Base-by-base conservation (phyloP, 805 yeast genomes). In the Saturnispora sekii region DNA sequence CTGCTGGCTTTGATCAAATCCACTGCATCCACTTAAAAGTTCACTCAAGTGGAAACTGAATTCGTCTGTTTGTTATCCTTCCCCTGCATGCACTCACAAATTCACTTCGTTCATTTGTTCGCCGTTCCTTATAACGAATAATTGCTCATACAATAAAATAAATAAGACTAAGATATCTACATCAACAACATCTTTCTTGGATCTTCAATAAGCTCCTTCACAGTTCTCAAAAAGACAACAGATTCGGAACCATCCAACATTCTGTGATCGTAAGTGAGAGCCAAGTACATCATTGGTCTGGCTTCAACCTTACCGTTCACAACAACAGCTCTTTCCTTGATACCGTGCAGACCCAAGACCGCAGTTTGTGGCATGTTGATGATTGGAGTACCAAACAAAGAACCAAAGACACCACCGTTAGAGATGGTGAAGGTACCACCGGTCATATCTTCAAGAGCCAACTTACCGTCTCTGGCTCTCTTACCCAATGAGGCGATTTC, bases 401-500 rank as follows among this genome's bases (percentile, higher is more conserved):
- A 93, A 53, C 98, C 98, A 61, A 93, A 93, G 47, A 93, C 96
- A 68, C 98, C 98, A 66, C 98, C 98, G 72, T 93, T 93, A 45
- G 97, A 93, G 60, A 93, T 93, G 61, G 98, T 93, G 76, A 93
- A 89, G 49, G 97, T 89, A 67, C 98, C 98, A 66, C 98, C 98
- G 50, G 96, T 77, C 97, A 93, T 90, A 68, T 93, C 98, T 74
- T 93, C 98, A 53, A 93, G 70, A 45, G 97, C 86, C 62, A 93
- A 77, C 72, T 93, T 89, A 61, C 93, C 93, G 64, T 90, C 97
- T 68, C 97, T 85, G 51, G 98, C 98, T 72, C 87, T 90, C 62
- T 71, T 72, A 68, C 97, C 93, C 59, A 93, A 74, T 56, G 70
- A 68, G 46, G 78, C 64, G 54, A 93, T 90, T 67, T 86, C 96